Conservation (phyloP, 441 rosid genomes). For the Geranium incanum region DNA sequence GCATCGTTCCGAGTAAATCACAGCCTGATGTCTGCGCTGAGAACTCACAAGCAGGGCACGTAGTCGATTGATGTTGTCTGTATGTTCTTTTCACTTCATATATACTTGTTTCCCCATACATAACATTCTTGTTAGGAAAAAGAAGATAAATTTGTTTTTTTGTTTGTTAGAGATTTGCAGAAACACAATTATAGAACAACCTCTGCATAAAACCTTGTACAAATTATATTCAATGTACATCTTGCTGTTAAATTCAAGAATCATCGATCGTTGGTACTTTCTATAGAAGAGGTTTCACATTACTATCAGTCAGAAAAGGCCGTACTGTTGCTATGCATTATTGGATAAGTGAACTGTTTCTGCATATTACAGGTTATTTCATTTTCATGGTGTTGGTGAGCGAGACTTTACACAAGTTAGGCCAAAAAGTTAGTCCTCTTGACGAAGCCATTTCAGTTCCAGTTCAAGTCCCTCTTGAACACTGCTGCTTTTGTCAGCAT, state of each 20-base stretch:
- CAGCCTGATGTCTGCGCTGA: constrained; percentile 61
- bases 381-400: background rate
- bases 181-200: constrained; percentile 32
- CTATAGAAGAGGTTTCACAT: no score
- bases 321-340: background rate
- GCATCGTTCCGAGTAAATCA: constrained; percentile 40
- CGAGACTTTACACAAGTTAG: constrained; percentile 8
- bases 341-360: no score
- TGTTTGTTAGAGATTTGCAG: constrained; percentile 32
- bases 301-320: no score
- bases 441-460: constrained; percentile 35
- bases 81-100: constrained; percentile 24
- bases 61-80: constrained; percentile 31
- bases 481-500: constrained; percentile 23
- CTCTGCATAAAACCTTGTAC: constrained; percentile 38
- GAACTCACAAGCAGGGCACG: constrained; percentile 33
- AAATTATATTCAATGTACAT: constrained; percentile 24
- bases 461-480: constrained; percentile 37
- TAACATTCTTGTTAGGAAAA: constrained; percentile 20
- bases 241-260: background rate
- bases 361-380: no score
- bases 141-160: constrained; percentile 25
- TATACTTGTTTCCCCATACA: constrained; percentile 24
- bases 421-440: constrained; percentile 13
- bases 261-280: background rate